These are phyloP conservation scores for Trametes elegans DNA, from an alignment of 768 basidiomycete genomes.

Conservation along the genomic window DNA sequence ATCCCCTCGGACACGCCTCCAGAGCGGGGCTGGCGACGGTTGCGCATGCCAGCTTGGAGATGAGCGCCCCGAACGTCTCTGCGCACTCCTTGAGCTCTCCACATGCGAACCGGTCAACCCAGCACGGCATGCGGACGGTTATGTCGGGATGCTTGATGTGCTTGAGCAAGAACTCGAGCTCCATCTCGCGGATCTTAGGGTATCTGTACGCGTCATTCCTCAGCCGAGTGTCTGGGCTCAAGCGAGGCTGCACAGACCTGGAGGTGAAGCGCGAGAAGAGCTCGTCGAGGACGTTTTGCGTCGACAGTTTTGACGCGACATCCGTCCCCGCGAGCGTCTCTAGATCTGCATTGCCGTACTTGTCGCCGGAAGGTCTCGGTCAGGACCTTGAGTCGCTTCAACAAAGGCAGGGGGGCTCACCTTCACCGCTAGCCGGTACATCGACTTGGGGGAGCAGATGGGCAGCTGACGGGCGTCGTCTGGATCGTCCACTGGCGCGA, in stretches of 20 bases:
- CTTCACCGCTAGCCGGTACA: conserved; percentile 24
- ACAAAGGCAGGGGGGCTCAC: conserved; percentile 3
- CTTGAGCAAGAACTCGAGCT: conserved; percentile 3
- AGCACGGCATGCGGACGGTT: background rate
- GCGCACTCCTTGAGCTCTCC: conserved; percentile 7
- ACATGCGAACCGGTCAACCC: conserved; percentile 3
- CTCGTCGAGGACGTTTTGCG: conserved; percentile 22
- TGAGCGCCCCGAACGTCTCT: background rate
- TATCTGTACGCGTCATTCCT: background rate
- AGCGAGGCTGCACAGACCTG: background rate
- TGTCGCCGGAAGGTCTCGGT: background rate
- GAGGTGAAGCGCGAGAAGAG: conserved; percentile 23
- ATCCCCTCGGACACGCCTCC: background rate
- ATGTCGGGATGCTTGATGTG: conserved; percentile 1
- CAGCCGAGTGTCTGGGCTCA: background rate
- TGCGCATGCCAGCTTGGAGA: background rate
- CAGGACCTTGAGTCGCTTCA: background rate
- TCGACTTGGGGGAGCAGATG: conserved; percentile 26
- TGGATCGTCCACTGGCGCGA: background rate
- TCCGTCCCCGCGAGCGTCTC: conserved; percentile 15
- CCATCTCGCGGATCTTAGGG: conserved; percentile 8
- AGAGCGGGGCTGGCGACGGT: background rate
- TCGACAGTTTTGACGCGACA: conserved; percentile 19
- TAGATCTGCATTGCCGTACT: conserved; percentile 19
- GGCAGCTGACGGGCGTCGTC: background rate